A percentile compares a stretch with the other conserved stretches of the same genome.
Conservation (phyloP, 1,284 basidiomycete species). For the Heterobasidion occidentale region DNA sequence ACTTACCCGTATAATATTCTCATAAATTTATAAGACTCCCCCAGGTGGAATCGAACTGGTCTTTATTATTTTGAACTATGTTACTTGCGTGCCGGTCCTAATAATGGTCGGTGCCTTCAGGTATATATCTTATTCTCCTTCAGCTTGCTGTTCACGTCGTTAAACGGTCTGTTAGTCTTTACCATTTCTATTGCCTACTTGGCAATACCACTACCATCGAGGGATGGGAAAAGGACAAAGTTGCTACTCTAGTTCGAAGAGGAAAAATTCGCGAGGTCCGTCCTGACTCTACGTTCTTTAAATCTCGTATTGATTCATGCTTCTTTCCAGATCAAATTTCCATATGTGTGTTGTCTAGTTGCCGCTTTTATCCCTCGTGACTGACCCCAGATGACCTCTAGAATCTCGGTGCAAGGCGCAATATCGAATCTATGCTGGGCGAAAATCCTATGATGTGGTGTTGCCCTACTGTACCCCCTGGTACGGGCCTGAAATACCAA, state of each 20-base stretch:
- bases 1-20: slow-evolving; percentile 3
- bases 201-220: slow-evolving; percentile 95
- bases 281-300: slow-evolving; percentile 5
- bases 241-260: slow-evolving; percentile 74
- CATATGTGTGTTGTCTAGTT: slow-evolving; percentile 59
- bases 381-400: slow-evolving; percentile 21
- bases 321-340: slow-evolving; percentile 70
- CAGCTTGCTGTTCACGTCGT: neutral
- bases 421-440: slow-evolving; percentile 77
- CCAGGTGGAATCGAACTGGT: slow-evolving; percentile 67
- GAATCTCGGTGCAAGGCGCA: slow-evolving; percentile 72
- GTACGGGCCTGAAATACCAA: slow-evolving; percentile 74
- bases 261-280: slow-evolving; percentile 81
- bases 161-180: slow-evolving; percentile 45
- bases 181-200: slow-evolving; percentile 79
- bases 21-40: slow-evolving; percentile 44
- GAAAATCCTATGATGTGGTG: slow-evolving; percentile 74
- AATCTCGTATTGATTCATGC: neutral
- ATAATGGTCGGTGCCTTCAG: slow-evolving; percentile 84
- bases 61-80: slow-evolving; percentile 85
- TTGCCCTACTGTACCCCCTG: slow-evolving; percentile 59
- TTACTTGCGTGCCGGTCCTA: slow-evolving; percentile 79
- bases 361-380: slow-evolving; percentile 1
- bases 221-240: slow-evolving; percentile 96
- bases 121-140: slow-evolving; percentile 23